Conservation (phyloP, 768 basidiomycete species). For the Suillus discolor region DNA sequence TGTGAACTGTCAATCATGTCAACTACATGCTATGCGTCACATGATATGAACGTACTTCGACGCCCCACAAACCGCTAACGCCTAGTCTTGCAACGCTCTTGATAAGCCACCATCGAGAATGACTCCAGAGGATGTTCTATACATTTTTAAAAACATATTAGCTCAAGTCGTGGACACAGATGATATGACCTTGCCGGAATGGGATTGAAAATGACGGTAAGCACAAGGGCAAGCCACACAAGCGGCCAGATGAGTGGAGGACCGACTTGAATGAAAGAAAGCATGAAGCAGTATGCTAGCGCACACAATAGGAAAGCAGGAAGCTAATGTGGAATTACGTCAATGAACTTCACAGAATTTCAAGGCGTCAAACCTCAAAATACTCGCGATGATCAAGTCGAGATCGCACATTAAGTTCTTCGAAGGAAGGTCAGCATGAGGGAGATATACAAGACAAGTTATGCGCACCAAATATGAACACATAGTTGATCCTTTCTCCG, state of each 20-base stretch:
- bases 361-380: constrained; percentile 50
- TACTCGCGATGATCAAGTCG: constrained; percentile 81
- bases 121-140: constrained; percentile 41
- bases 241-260: constrained; percentile 78
- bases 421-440: background rate
- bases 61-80: constrained; percentile 66
- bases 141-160: constrained; percentile 29
- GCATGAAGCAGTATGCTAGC: constrained; percentile 80
- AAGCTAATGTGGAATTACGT: constrained; percentile 46
- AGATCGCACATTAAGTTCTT: constrained; percentile 72
- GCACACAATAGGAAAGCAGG: constrained; percentile 79
- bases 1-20: constrained; percentile 52
- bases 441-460: background rate
- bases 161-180: background rate
- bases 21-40: constrained; percentile 11
- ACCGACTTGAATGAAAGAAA: constrained; percentile 75
- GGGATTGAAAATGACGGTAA: constrained; percentile 72
- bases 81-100: constrained; percentile 63
- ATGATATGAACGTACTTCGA: constrained; percentile 57
- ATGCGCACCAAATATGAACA: constrained; percentile 82
- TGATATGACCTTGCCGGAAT: constrained; percentile 49
- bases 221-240: constrained; percentile 72
- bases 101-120: constrained; percentile 76
- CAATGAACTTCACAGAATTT: constrained; percentile 5
- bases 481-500: constrained; percentile 80